Evolutionary conservation across 352 stramenopile genomes (phyloP), one percentile per base, ranked within the genome.

Genomic region (Phytopythium delawarense): DNA sequence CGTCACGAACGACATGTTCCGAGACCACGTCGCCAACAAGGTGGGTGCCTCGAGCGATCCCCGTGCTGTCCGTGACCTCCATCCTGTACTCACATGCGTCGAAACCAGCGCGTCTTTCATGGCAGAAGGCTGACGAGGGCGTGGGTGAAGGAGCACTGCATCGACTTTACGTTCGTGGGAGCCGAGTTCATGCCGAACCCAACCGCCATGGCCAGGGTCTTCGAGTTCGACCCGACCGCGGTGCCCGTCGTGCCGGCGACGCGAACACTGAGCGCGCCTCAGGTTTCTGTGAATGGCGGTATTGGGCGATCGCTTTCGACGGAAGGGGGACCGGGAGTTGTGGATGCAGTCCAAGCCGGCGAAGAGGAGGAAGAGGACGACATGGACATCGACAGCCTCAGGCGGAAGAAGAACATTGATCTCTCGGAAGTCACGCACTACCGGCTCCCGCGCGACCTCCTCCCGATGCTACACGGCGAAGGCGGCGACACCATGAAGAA

Each of bases 1-100:
- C 53, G 88, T 97, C 53, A 96, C 84, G 4, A 97, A 97, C 72
- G 90, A 97, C 70, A 92, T 96, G 80, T 97, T 96, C 62, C 83
- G 90, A n/a, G 89, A 97, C 66, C 87, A 96, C 49, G 71, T 96
- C 8, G 64, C 81, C 34, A 79, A 92, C 54, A 87, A 88, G 69
- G 82, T 82, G 63, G 42, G 67, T 63, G 35, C 9, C 35, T 15
- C 35, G 7, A 42, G 9, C 12, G 20, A 32, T 32, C 28, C 28
- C 15, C 35, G 44, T 30, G n/a, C 12, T 25, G 6, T 56, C 7
- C 49, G 28, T 32, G 35, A 11, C 12, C 35, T 15, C 35, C 35
- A 4, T 2, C 30, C 11, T 35, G 18, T 21, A 23, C 56, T 35
- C n/a, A 49, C 34, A 42, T 25, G 7, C 25, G n/a, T 45, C 34